Evolutionary conservation across 2,329 filamentous ascomycete species (phyloP), one percentile per base, ranked within the genome.

Genomic region (Botrytis aclada): DNA sequence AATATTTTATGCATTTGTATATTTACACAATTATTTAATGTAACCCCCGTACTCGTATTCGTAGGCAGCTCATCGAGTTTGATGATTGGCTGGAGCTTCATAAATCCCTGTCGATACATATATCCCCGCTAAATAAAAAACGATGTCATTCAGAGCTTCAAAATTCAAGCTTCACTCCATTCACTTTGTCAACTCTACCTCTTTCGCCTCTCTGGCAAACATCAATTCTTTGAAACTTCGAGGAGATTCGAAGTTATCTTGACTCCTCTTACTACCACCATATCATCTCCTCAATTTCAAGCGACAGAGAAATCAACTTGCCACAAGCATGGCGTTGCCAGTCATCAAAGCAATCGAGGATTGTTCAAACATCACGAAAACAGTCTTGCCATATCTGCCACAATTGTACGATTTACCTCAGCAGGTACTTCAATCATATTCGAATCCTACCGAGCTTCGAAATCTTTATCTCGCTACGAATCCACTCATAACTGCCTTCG

Each of bases 381-480:
- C 92, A 0, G 90, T 97, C 77, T 84, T 89, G 76, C 94, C 94
- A 16, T 97, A 89, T 81, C 80, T 94, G 63, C 85, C 88, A 16
- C 90, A 94, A 81, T 85, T 95, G 73, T 88, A 88, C 80, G 85
- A 89, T 78, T 86, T 97, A 45, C 93, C 94, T 18, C 84, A 87
- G 72, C 88, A 89, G 77, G 80, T 93, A 70, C 81, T 89, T 74
- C 86, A 88, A 69, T 88, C 88, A 77, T 84, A 89, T 75, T 86
- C 86, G 76, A 89, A 88, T 80, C 82, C 87, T 47, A 86, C 89
- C 70, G 88, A 85, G 70, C 84, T 98, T 71, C 86, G 89, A 78
- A 84, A 90, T 64, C 84, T 97, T 73, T 99, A 98, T 79, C 81
- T 92, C 72, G 86, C 89, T 65, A 98, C 95, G 29, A 98, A 99